These are phyloP conservation scores for Pseudogymnoascus sp. DNA, from an alignment of 2,329 filamentous ascomycete species.

Conservation along the genomic window DNA sequence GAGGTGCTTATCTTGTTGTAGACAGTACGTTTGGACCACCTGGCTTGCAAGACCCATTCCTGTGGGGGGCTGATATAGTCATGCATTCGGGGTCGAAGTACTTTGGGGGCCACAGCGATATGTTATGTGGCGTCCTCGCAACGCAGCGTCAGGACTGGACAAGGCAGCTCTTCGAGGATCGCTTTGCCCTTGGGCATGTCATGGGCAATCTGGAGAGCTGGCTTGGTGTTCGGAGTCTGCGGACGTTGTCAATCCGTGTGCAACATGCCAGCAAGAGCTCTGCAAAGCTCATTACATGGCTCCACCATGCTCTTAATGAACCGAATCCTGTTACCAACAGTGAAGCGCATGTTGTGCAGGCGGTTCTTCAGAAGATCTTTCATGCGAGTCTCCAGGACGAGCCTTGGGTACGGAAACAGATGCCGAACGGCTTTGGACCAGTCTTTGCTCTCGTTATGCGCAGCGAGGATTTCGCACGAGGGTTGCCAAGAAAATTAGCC, in stretches of 20 bases:
- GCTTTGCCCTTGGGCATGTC: slow-evolving; percentile 72
- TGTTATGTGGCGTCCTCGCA: slow-evolving; percentile 78
- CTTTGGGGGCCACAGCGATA: slow-evolving; percentile 87
- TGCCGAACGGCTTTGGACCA: slow-evolving; percentile 83
- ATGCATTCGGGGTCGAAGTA: slow-evolving; percentile 97
- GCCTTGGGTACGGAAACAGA: slow-evolving; percentile 74
- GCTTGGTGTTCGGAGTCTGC: slow-evolving; percentile 77
- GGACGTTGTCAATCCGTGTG: slow-evolving; percentile 80
- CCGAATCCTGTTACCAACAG: slow-evolving; percentile 23
- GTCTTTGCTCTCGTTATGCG: slow-evolving; percentile 72
- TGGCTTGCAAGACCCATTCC: slow-evolving; percentile 77
- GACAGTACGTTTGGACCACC: slow-evolving; percentile 93
- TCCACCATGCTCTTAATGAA: slow-evolving; percentile 34
- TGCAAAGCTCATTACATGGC: slow-evolving; percentile 60
- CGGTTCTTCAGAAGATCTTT: slow-evolving; percentile 51
- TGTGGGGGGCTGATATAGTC: slow-evolving; percentile 70
- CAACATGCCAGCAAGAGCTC: slow-evolving; percentile 67
- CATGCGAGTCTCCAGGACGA: slow-evolving; percentile 75
- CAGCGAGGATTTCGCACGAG: slow-evolving; percentile 50
- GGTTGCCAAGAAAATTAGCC: slow-evolving; percentile 66
- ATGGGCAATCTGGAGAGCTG: slow-evolving; percentile 88
- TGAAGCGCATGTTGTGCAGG: slow-evolving; percentile 36
- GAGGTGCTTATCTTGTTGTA: slow-evolving; percentile 72
- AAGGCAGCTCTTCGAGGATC: slow-evolving; percentile 53
- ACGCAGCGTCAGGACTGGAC: slow-evolving; percentile 55